Base-by-base conservation (phyloP, 306 rosid species). In the Abrus pulchellus region DNA sequence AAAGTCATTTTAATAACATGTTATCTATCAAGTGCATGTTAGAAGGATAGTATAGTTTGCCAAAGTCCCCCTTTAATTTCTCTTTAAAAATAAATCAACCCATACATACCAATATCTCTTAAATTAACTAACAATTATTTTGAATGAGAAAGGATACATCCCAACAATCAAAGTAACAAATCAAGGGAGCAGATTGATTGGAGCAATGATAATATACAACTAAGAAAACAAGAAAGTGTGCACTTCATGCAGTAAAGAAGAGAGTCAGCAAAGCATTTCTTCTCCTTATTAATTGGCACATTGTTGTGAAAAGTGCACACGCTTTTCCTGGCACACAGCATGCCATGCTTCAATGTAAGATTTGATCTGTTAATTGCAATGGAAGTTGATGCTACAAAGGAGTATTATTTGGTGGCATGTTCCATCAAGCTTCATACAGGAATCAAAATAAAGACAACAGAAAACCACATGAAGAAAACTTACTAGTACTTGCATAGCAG, bases 401-500 rank as follows among this genome's bases (percentile, higher is more conserved):
- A 43, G 54, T 57, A 47, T 67, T 47, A 67, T 67, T 55, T 6
- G 57, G 32, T 27, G 47, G 48, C 72, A 28, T 66, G 65, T 57
- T 13, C 8, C 62, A 27, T 55, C 61, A 14, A 50, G 56, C 69
- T 33, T 48, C 75, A 20, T 41, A 38, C 5, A n/a, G 50, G 50
- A 73, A 61, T 9, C 36, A 53, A 38, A 74, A 72, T 38, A 33
- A 33, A 65, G 38, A 56, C 28, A 68, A 54, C 72, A 59, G 66
- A 71, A 62, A 69, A 60, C 34, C 27, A 48, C 77, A 72, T 34
- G 5, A 70, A 60, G 71, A 68, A 74, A 60, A 93, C 97, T 89
- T 78, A 93, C 98, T 8, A 86, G 55, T 79, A 83, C 61, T 81
- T 85, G 90, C 68, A 44, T 30, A 36, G 89, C 55, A 85, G 87